phyloP scores from a whole-genome alignment of 306 rosid species.

The Gynostemma pentaphyllum region DNA sequence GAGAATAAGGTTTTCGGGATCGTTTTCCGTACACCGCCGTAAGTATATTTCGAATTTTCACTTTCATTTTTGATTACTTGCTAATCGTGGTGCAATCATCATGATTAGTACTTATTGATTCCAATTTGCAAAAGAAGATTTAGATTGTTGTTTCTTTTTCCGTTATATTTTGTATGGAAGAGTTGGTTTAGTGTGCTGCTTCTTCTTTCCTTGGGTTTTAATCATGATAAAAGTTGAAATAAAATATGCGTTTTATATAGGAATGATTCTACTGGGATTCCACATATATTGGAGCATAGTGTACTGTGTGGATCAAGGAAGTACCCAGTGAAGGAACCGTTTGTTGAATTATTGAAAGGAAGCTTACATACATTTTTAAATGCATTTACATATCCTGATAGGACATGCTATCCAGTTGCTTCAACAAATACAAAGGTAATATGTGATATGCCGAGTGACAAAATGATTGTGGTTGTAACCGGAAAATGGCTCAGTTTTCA shows the following conservation, averaged over 20 bases:
- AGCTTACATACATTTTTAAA: constrained; percentile 87
- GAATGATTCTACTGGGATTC: constrained; percentile 91
- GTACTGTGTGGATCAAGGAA: constrained; percentile 91
- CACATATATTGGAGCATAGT: constrained; percentile 95
- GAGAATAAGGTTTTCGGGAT: constrained; percentile 97
- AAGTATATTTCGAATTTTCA: constrained; percentile 14
- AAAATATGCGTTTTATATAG: constrained; percentile 22
- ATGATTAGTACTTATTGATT: not conserved
- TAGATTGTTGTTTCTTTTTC: too few species aligned
- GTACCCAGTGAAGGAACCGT: constrained; percentile 91
- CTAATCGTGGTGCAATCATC: not conserved
- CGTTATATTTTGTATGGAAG: too few species aligned
- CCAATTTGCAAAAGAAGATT: too few species aligned
- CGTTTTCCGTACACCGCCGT: constrained; percentile 97
- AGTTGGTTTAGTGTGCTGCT: too few species aligned
- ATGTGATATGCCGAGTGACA: not conserved
- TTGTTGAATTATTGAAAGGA: constrained; percentile 86
- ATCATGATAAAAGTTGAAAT: not conserved
- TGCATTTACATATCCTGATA: constrained; percentile 94
- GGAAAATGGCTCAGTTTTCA: not conserved
- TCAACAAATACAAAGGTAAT: constrained; percentile 82
- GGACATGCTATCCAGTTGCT: constrained; percentile 96
- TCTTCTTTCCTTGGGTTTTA: too few species aligned
- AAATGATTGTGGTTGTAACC: not conserved
- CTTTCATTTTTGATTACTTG: constrained; percentile 3